Evolutionary conservation across 2,329 filamentous ascomycete genomes (phyloP).

Genomic region (Diaporthe australafricana): DNA sequence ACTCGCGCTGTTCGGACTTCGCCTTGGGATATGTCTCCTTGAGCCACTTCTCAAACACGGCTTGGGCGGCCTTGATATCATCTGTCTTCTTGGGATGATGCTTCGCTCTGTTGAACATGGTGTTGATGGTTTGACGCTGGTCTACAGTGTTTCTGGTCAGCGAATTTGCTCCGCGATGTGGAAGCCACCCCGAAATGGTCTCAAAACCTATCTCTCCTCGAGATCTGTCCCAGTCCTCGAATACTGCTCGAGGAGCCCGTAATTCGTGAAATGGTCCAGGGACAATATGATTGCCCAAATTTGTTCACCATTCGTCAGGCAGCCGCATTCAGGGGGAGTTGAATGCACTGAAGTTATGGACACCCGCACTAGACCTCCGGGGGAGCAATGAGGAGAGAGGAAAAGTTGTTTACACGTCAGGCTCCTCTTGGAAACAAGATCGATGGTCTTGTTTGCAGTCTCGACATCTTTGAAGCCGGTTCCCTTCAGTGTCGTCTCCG

Average conservation of each 20-base stretch:
- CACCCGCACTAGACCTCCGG: not conserved
- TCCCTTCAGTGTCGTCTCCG: conserved; percentile 34
- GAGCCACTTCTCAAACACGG: conserved; percentile 34
- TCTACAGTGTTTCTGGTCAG: conserved; percentile 16
- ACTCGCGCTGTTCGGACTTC: conserved; percentile 32
- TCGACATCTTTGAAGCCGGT: conserved; percentile 37
- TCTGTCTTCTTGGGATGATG: conserved; percentile 37
- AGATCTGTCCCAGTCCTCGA: too few relatives aligned
- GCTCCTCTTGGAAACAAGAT: conserved; percentile 32
- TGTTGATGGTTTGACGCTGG: conserved; percentile 37
- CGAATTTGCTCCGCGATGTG: not conserved
- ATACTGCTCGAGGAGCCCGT: not conserved
- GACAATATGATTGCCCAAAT: not conserved
- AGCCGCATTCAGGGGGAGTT: not conserved
- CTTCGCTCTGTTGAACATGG: conserved; percentile 38
- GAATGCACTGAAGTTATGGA: not conserved
- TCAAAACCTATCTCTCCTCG: not conserved
- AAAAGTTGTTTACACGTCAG: conserved; percentile 8
- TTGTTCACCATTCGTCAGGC: not conserved
- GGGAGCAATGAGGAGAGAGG: conserved; percentile 7
- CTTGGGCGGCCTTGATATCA: conserved; percentile 35
- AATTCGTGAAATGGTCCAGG: not conserved
- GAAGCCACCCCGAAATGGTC: not conserved
- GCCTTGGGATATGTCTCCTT: conserved; percentile 33
- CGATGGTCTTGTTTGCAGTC: conserved; percentile 35